These are phyloP conservation scores for Metschnikowia drakensbergensis DNA, from an alignment of 805 yeast species.

Conservation along the genomic window DNA sequence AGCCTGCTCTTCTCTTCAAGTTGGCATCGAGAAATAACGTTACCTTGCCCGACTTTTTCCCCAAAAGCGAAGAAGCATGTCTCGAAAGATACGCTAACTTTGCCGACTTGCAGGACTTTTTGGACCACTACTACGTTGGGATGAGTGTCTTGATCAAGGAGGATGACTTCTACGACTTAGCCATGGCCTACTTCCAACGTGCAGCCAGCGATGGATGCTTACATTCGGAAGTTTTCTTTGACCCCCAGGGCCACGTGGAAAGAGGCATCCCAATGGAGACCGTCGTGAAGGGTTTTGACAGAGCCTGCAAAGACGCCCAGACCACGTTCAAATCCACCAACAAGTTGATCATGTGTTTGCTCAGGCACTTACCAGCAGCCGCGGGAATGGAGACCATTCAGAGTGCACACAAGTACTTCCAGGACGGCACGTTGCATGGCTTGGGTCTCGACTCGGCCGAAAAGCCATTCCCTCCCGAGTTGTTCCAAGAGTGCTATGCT, in stretches of 20 bases:
- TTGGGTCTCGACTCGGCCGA: conserved; percentile 82
- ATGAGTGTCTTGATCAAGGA: conserved; percentile 69
- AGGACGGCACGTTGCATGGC: conserved; percentile 62
- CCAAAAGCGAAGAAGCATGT: conserved; percentile 50
- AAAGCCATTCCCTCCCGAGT: conserved; percentile 69
- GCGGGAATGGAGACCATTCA: conserved; percentile 57
- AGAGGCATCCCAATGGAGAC: conserved; percentile 57
- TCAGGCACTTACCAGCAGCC: conserved; percentile 67
- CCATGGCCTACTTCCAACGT: conserved; percentile 65
- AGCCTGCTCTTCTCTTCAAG: conserved; percentile 68
- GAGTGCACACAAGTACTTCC: conserved; percentile 48
- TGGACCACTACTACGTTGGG: conserved; percentile 76
- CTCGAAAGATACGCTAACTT: conserved; percentile 58
- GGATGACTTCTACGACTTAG: conserved; percentile 71
- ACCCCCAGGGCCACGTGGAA: conserved; percentile 79
- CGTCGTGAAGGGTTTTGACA: conserved; percentile 62
- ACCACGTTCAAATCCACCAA: conserved; percentile 58
- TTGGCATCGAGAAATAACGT: conserved; percentile 65
- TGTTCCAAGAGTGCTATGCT: conserved; percentile 61
- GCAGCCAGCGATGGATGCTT: conserved; percentile 56
- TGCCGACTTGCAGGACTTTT: conserved; percentile 69
- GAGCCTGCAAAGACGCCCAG: conserved; percentile 64
- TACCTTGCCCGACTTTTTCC: conserved; percentile 58
- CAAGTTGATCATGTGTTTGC: conserved; percentile 75
- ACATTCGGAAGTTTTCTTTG: conserved; percentile 78